phyloP scores from a whole-genome alignment of 2,329 filamentous ascomycete species.

The Xylariaceae sp. region DNA sequence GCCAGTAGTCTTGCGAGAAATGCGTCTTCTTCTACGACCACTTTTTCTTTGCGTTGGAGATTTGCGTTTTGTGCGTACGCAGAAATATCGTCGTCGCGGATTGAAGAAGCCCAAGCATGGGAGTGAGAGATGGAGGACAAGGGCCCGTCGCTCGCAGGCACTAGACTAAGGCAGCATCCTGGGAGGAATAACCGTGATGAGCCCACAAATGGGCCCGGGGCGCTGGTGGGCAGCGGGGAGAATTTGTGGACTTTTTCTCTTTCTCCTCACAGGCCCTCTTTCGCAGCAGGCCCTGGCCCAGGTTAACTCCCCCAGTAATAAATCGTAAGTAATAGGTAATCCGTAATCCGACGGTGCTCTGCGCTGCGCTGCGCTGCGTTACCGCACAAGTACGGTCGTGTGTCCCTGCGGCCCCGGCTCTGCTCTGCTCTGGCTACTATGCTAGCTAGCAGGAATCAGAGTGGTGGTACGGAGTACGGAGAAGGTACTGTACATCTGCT shows the following conservation, averaged over 20 bases:
- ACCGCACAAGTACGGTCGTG: too few relatives aligned
- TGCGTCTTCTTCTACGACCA: neutral
- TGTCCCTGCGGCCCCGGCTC: neutral
- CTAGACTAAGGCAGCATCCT: conserved; percentile 19
- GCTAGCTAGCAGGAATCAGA: neutral
- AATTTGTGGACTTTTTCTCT: conserved; percentile 17
- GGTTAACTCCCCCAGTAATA: conserved; percentile 1
- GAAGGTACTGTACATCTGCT: neutral
- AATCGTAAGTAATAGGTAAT: too few relatives aligned
- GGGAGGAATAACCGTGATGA: conserved; percentile 13
- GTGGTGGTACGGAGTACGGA: neutral
- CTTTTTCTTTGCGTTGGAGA: too few relatives aligned
- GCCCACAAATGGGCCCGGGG: conserved; percentile 16
- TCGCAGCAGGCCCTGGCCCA: too few relatives aligned
- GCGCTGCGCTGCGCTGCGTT: too few relatives aligned
- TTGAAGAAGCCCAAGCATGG: conserved; percentile 1
- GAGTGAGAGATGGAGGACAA: conserved; percentile 6
- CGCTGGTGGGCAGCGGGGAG: conserved; percentile 14
- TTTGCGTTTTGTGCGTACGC: neutral
- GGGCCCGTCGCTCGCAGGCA: conserved; percentile 7
- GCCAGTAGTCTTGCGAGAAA: neutral
- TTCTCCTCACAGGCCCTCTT: conserved; percentile 1
- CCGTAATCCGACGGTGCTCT: too few relatives aligned
- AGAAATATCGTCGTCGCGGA: neutral
- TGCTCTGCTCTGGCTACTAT: neutral